A percentile compares a stretch with the other conserved stretches of the same genome.
Conservation (phyloP, 2,329 filamentous ascomycete genomes). For the Venturia effusa region DNA sequence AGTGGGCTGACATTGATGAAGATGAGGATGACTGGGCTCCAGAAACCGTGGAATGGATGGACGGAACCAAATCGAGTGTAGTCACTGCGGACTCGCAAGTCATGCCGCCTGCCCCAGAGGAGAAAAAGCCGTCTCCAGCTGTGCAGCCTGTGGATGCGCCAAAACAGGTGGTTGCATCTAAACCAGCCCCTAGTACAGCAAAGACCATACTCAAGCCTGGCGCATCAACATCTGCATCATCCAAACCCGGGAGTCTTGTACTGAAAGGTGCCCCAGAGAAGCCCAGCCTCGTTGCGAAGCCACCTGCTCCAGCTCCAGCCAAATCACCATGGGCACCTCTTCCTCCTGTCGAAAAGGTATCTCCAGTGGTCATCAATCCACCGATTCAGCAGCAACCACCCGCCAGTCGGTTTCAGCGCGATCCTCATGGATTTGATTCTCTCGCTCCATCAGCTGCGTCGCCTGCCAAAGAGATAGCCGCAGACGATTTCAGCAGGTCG, state of each 20-base stretch:
- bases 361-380: conserved; percentile 55
- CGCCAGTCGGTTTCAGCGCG: conserved; percentile 39
- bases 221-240: conserved; percentile 23
- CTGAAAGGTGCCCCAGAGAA: conserved; percentile 60
- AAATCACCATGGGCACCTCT: conserved; percentile 90
- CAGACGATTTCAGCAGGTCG: conserved; percentile 83
- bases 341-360: conserved; percentile 72
- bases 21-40: conserved; percentile 82
- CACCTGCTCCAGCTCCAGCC: conserved; percentile 55
- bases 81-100: conserved; percentile 40
- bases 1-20: conserved; percentile 85
- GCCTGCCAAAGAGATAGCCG: conserved; percentile 71
- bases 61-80: conserved; percentile 72
- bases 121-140: conserved; percentile 8
- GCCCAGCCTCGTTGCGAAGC: conserved; percentile 62
- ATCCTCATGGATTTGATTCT: conserved; percentile 46
- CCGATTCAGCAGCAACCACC: conserved; percentile 25
- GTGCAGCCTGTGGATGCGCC: conserved; percentile 6
- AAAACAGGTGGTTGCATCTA: conserved; percentile 1
- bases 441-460: conserved; percentile 36
- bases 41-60: conserved; percentile 77
- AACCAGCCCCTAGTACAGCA: conserved; percentile 13
- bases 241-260: conserved; percentile 47
- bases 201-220: conserved; percentile 42
- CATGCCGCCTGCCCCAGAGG: conserved; percentile 19